A percentile compares a stretch with the other conserved stretches of the same genome.
Evolutionary conservation across 768 basidiomycete species (phyloP).

Genomic region (Lanmaoa rubissima): DNA sequence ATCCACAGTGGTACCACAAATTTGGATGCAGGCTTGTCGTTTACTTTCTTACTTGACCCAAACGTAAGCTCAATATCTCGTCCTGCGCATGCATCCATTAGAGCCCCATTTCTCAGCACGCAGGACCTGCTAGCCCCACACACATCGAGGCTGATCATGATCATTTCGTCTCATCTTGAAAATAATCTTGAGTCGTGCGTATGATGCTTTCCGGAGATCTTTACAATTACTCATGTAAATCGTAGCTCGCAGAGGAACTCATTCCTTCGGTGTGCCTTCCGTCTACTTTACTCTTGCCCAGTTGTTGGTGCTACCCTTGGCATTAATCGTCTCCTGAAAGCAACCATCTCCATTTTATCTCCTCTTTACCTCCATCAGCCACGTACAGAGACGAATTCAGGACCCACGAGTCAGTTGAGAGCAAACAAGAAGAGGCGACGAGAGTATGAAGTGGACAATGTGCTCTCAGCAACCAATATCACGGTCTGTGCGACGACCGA

Average conservation of each 20-base stretch:
- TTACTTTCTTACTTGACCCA: slow-evolving; percentile 48
- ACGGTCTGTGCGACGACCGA: slow-evolving; percentile 47
- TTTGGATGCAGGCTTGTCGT: slow-evolving; percentile 54
- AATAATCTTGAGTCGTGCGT: slow-evolving; percentile 44
- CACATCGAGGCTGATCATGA: slow-evolving; percentile 47
- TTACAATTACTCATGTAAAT: slow-evolving; percentile 5
- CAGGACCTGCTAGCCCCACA: slow-evolving; percentile 56
- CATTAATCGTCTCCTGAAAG: slow-evolving; percentile 53
- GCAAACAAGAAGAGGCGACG: slow-evolving; percentile 69
- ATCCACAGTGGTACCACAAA: slow-evolving; percentile 37
- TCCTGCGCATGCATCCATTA: background rate
- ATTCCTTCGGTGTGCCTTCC: slow-evolving; percentile 45
- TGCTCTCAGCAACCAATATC: slow-evolving; percentile 51
- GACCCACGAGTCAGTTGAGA: slow-evolving; percentile 33
- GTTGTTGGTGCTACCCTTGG: slow-evolving; percentile 47
- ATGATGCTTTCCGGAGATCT: background rate
- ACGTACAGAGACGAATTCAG: slow-evolving; percentile 27
- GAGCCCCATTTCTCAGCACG: slow-evolving; percentile 38
- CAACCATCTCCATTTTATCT: slow-evolving; percentile 48
- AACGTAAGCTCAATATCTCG: slow-evolving; percentile 39
- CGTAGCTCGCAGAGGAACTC: slow-evolving; percentile 38
- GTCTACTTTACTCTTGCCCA: slow-evolving; percentile 43
- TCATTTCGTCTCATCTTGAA: slow-evolving; percentile 62
- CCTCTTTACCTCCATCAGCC: slow-evolving; percentile 44
- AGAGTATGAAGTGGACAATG: slow-evolving; percentile 73